Evolutionary conservation across 2,329 filamentous ascomycete species (phyloP).

Genomic region (Colletotrichum sidae): DNA sequence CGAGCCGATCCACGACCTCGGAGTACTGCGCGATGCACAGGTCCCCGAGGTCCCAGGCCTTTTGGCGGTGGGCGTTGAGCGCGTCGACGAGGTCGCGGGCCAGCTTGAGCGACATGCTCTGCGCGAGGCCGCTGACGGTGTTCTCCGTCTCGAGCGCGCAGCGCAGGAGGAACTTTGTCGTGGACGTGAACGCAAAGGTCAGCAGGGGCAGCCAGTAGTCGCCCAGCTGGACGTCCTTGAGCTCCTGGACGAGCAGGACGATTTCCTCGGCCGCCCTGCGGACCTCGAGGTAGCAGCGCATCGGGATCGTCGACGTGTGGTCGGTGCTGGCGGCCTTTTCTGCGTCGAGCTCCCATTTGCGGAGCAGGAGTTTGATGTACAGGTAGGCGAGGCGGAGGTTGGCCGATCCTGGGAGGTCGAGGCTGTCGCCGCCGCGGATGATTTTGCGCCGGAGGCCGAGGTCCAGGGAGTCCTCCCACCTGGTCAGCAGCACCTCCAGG

Average conservation of each 20-base stretch:
- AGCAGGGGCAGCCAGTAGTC: slow-evolving; percentile 64
- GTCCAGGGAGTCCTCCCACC: slow-evolving; percentile 58
- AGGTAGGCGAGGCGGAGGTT: slow-evolving; percentile 65
- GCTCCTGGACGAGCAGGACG: slow-evolving; percentile 58
- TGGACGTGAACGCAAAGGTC: slow-evolving; percentile 60
- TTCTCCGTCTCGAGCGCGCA: slow-evolving; percentile 59
- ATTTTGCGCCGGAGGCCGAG: slow-evolving; percentile 52
- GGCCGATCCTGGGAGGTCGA: slow-evolving; percentile 57
- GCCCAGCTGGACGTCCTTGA: slow-evolving; percentile 54
- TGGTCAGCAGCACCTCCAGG: slow-evolving; percentile 52
- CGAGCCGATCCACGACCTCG: slow-evolving; percentile 59
- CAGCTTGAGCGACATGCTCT: slow-evolving; percentile 54
- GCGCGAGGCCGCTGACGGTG: slow-evolving; percentile 47
- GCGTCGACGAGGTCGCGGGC: slow-evolving; percentile 54
- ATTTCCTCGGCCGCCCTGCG: slow-evolving; percentile 61
- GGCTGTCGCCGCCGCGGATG: slow-evolving; percentile 53
- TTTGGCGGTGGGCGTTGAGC: slow-evolving; percentile 52
- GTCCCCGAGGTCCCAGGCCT: slow-evolving; percentile 62
- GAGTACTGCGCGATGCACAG: slow-evolving; percentile 60
- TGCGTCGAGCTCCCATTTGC: slow-evolving; percentile 59
- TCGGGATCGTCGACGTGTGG: slow-evolving; percentile 39
- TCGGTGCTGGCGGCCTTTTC: slow-evolving; percentile 41
- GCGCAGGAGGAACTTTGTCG: slow-evolving; percentile 62
- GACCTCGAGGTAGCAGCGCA: slow-evolving; percentile 51
- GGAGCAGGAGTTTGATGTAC: slow-evolving; percentile 58